Conservation (phyloP, 2,329 filamentous ascomycete genomes). For the Aspergillus pseudonomiae region DNA sequence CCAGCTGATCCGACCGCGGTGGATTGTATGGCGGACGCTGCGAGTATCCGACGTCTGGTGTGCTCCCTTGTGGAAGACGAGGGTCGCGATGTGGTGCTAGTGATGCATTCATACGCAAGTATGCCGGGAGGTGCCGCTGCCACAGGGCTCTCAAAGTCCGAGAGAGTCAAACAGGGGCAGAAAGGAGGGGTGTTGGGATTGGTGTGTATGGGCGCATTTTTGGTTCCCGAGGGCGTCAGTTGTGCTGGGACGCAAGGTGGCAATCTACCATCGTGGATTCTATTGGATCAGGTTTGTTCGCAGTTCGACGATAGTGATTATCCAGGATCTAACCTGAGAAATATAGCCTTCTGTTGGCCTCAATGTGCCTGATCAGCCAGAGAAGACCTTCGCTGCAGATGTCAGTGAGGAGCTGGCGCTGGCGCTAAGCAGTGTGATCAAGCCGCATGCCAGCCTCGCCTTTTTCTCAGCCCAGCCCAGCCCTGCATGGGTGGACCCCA, state of each 20-base stretch:
- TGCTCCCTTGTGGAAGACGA: slow-evolving; percentile 25
- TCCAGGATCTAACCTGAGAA: neutral
- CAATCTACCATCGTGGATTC: slow-evolving; percentile 26
- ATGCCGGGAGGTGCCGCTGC: slow-evolving; percentile 34
- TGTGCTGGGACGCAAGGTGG: slow-evolving; percentile 28
- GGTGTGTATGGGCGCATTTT: slow-evolving; percentile 38
- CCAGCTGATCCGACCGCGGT: slow-evolving; percentile 28
- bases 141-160: slow-evolving; percentile 25
- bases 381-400: slow-evolving; percentile 21
- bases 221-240: slow-evolving; percentile 38
- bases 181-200: slow-evolving; percentile 35
- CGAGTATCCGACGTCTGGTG: slow-evolving; percentile 27
- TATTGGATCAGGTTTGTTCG: slow-evolving; percentile 26
- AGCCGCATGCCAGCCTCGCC: slow-evolving; percentile 25
- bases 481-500: slow-evolving; percentile 30
- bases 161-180: slow-evolving; percentile 30
- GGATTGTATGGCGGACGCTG: slow-evolving; percentile 38
- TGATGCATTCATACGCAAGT: slow-evolving; percentile 39
- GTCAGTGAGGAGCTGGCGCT: slow-evolving; percentile 5
- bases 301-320: neutral
- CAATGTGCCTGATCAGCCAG: slow-evolving; percentile 18
- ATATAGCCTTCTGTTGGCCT: slow-evolving; percentile 15
- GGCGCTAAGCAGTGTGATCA: slow-evolving; percentile 16
- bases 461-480: slow-evolving; percentile 28
- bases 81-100: slow-evolving; percentile 29